Conservation (phyloP, 495 filamentous ascomycete species). For the Aspergillus indologenus region DNA sequence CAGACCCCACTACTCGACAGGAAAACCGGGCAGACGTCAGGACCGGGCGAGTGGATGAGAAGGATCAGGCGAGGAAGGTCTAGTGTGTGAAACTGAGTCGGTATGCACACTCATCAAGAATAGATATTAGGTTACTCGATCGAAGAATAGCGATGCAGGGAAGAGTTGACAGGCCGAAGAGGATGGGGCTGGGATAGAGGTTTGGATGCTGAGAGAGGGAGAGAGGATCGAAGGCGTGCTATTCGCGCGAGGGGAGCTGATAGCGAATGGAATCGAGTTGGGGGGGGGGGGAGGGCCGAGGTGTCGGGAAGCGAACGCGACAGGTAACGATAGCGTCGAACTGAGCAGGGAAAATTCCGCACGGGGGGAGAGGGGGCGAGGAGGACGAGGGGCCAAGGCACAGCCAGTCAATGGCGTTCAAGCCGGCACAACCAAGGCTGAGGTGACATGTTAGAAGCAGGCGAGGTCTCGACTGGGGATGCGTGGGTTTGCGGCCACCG, state of each 20-base stretch:
- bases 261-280: conserved; percentile 2
- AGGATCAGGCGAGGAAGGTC: not conserved
- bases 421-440: not conserved
- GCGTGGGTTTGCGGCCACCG: too few relatives aligned
- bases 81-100: conserved; percentile 11
- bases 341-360: conserved; percentile 3
- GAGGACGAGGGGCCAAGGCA: not conserved
- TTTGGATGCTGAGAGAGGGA: too few relatives aligned
- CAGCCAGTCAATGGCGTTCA: conserved; percentile 1
- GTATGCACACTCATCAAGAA: not conserved
- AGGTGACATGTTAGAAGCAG: not conserved
- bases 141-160: not conserved
- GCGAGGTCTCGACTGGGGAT: not conserved
- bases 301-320: conserved; percentile 3
- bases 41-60: conserved; percentile 10
- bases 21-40: conserved; percentile 12
- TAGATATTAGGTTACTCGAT: not conserved
- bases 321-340: conserved; percentile 2
- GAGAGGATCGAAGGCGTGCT: not conserved
- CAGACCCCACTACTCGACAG: conserved; percentile 18
- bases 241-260: conserved; percentile 1
- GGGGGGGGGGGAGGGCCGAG: not conserved
- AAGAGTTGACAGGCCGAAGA: not conserved
- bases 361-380: not conserved
- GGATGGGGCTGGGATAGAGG: not conserved